Percentiles rank a stretch among this genome's conserved stretches.
Conservation (phyloP, 1,284 basidiomycete genomes). For the Xerocomus amazonicus region DNA sequence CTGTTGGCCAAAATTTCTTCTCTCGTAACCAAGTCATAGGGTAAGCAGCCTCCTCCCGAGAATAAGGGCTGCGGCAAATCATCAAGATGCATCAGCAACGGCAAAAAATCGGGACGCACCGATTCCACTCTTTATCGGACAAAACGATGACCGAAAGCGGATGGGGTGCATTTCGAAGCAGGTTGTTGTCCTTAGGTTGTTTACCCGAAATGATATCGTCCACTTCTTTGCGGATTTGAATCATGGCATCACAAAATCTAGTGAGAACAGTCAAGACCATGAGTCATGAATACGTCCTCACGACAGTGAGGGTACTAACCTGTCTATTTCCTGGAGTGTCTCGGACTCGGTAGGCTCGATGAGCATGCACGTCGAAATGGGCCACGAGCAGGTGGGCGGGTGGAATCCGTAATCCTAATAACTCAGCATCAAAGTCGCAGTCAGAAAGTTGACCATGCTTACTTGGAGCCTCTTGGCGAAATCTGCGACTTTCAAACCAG, state of each 20-base stretch:
- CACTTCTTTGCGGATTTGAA: conserved; percentile 88
- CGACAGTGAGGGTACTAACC: conserved; percentile 37
- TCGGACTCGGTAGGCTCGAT: conserved; percentile 97
- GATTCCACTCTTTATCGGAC: conserved; percentile 78
- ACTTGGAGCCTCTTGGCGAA: conserved; percentile 94
- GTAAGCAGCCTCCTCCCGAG: conserved; percentile 81
- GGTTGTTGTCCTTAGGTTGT: conserved; percentile 84
- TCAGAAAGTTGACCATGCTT: conserved; percentile 13
- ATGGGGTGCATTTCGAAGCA: conserved; percentile 94
- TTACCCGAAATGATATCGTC: conserved; percentile 84
- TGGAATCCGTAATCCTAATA: conserved; percentile 82
- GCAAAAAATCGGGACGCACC: conserved; percentile 43
- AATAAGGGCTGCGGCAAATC: conserved; percentile 63
- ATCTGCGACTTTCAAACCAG: conserved; percentile 89
- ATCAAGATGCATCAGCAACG: background rate
- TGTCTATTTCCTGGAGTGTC: conserved; percentile 85
- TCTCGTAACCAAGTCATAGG: conserved; percentile 75
- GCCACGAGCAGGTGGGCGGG: conserved; percentile 92
- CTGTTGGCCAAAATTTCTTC: conserved; percentile 93
- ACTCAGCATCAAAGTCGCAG: conserved; percentile 3
- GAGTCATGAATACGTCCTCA: background rate
- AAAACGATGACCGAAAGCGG: conserved; percentile 72
- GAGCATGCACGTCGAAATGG: conserved; percentile 89
- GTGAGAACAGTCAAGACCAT: conserved; percentile 1
- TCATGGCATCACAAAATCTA: conserved; percentile 96